Base-by-base conservation (phyloP, 176 grass and related monocot genomes). In the Zea luxurians region DNA sequence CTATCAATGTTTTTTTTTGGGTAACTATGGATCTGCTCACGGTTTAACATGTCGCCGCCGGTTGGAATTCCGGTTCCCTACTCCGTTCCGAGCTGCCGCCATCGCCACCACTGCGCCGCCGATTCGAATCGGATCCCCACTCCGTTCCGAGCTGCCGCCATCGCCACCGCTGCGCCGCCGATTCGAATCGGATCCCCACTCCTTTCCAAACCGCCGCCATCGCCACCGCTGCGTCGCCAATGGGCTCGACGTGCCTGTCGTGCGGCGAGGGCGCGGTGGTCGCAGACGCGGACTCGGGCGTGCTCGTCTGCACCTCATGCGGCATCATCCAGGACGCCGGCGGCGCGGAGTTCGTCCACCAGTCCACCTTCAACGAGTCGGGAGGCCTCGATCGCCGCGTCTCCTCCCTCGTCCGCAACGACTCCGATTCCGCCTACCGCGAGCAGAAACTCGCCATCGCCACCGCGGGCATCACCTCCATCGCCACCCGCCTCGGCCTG, bases 401-500 rank as follows among this genome's bases (percentile, higher is more conserved):
- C 61, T 61, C 48, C 76, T 53, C 64, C 70, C 37, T 82, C 68
- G 13, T 91, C 18, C 60, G 66, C 21, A 61, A 80, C 48, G 13
- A 4, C 47, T 66, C 77, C 52, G 80, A 86, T 12, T 83, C 80
- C 27, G 75, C 66, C 36, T 86, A 86, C 81, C 85, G 74, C 4
- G 88, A 94, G 16, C 86, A 84, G 71, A 91, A 91, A 76, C 20
- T 89, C 54, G 18, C 47, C 11, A 40, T 4, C 54, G 88, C 88
- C 67, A 43, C 83, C 20, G 54, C 40, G 12, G 41, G 71, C 65
- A 61, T 90, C 61, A 76, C 16, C 18, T 66, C 76, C 38, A 15
- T 89, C n/a, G 67, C 86, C 20, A 12, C 85, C 45, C 62, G 66
- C 61, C 83, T 94, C 73, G 86, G 88, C 45, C 88, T 94, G 18